phyloP scores from a whole-genome alignment of 257 asterid species.

The Paraleonurus japonicus region DNA sequence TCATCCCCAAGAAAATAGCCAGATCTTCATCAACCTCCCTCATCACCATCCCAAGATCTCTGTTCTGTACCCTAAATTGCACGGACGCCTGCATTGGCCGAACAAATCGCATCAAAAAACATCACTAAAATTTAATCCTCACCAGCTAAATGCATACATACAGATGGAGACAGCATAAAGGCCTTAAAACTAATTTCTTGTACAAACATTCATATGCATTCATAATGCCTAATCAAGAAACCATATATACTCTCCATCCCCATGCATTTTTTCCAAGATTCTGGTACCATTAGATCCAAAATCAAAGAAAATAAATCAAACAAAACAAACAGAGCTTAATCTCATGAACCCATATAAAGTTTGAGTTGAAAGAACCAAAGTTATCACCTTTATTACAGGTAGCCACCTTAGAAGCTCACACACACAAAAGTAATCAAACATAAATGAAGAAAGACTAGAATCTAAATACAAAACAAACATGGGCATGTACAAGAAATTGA shows the following conservation, averaged over 20 bases:
- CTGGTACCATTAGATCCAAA: conserved; percentile 13
- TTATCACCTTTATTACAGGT: conserved; percentile 8
- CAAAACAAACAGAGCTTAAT: not conserved
- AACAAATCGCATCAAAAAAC: conserved; percentile 5
- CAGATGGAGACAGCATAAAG: conserved; percentile 3
- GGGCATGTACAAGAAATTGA: conserved; percentile 19
- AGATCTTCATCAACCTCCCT: conserved; percentile 76
- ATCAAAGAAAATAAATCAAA: conserved; percentile 1
- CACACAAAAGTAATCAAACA: not conserved
- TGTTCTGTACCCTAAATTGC: conserved; percentile 55
- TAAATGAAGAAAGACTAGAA: not conserved
- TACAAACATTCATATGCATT: not conserved
- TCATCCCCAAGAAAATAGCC: conserved; percentile 45
- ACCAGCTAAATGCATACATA: not conserved
- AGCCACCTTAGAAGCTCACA: conserved; percentile 14
- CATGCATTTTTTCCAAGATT: not conserved
- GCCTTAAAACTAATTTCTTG: not conserved
- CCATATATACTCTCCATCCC: not conserved
- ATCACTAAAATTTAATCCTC: not conserved
- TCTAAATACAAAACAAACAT: conserved; percentile 5
- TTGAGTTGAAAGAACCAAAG: conserved; percentile 13
- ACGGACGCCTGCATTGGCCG: conserved; percentile 53
- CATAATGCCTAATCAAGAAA: conserved; percentile 15
- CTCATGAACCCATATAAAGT: not conserved
- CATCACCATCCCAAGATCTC: conserved; percentile 70